Conservation (phyloP, 805 yeast genomes). For the Lachancea sp. region DNA sequence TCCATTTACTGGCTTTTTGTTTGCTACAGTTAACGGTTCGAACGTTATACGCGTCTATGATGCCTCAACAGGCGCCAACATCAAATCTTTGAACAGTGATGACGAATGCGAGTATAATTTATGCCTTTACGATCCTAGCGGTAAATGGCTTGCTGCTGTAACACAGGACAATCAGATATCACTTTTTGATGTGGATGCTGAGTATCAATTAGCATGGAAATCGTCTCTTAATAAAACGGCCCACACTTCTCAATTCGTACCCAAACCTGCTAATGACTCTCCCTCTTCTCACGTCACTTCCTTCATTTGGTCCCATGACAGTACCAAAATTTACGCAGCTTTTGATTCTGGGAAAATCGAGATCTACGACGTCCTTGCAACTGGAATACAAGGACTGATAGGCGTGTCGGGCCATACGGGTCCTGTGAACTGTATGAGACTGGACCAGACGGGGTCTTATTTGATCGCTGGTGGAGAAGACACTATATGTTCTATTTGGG, state of each 20-base stretch:
- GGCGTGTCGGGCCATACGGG: constrained; percentile 44
- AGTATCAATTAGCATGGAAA: constrained; percentile 24
- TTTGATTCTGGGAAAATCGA: constrained; percentile 41
- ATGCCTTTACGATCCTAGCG: constrained; percentile 40
- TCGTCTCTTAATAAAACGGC: background rate
- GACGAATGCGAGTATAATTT: constrained; percentile 15
- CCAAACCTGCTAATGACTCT: background rate
- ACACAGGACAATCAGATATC: constrained; percentile 36
- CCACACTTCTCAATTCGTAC: background rate
- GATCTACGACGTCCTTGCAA: constrained; percentile 15
- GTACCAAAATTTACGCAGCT: constrained; percentile 40
- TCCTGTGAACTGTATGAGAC: constrained; percentile 39
- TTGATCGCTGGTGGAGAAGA: constrained; percentile 45
- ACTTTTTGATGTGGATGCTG: constrained; percentile 32
- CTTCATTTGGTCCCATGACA: constrained; percentile 29
- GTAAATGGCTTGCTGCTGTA: constrained; percentile 40
- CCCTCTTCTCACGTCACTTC: background rate
- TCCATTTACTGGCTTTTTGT: constrained; percentile 15
- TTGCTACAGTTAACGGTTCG: constrained; percentile 23
- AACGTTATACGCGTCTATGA: constrained; percentile 22
- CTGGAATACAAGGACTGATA: constrained; percentile 8
- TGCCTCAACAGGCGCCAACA: constrained; percentile 13
- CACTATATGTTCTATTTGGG: constrained; percentile 26
- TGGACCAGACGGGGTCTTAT: constrained; percentile 49
- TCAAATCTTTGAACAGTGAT: constrained; percentile 15